Base-by-base conservation (phyloP, 495 filamentous ascomycete genomes). In the Xylaria nigripes region DNA sequence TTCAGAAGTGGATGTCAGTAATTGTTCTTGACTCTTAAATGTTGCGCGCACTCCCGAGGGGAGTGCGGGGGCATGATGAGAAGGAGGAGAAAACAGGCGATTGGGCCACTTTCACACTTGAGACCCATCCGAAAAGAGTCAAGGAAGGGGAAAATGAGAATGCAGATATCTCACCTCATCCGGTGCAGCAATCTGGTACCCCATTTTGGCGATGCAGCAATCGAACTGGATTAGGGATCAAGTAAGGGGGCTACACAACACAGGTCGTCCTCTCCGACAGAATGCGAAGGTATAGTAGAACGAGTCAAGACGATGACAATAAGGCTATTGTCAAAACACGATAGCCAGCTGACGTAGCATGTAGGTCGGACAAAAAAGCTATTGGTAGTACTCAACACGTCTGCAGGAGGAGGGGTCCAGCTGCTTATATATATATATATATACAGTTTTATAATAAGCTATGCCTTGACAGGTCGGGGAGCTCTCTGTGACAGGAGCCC, bases 131-230 rank as follows among this genome's bases (percentile, higher is more conserved):
- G 12, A 34, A 36, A 16, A 34, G 32, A 34, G 25, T 29, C 25
- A 13, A 8, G 13, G 32, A 34, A 34, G 32, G 36, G 24, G 21
- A 38, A 8, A 38, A 21, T n/a, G 9, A 15, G 40, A n/a, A 47
- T 10, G 27, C 2, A 21, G 25, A 41, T 9, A 10, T 23, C 52
- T 36, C 22, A 55, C 52, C 45, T 77, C 71, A 66, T 80, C 67
- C 55, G 76, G 74, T 46, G 71, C 68, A 21, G 72, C 72, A 40
- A 75, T 65, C 55, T 68, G 75, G 69, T 71, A 76, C 40, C 67
- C 68, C 69, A 72, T 73, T 27, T 48, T 72, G 68, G 51, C 47
- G 30, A 44, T 12, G 32, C 55, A 32, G 36, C 51, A 34, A 42
- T 51, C 18, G 32, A 32, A 50, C 8, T 21, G 29, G 23, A 21